These are phyloP conservation scores for Syncephalastrum monosporum DNA, from an alignment of 371 early-diverging fungal genomes.

Conservation along the genomic window DNA sequence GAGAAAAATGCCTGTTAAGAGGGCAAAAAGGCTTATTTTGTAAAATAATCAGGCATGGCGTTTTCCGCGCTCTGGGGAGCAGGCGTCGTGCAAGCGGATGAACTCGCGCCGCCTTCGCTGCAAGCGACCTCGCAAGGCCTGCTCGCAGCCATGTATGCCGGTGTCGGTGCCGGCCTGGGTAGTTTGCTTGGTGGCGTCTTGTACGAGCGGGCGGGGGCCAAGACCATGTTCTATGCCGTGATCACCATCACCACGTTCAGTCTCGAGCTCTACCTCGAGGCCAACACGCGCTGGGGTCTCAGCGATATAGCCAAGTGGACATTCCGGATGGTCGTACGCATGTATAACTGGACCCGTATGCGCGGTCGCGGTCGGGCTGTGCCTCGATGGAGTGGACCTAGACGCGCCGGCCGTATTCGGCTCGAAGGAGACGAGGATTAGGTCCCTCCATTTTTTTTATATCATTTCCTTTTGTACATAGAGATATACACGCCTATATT, in stretches of 20 bases:
- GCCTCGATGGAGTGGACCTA: conserved; percentile 48
- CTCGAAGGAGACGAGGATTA: conserved; percentile 26
- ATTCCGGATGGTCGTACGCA: conserved; percentile 19
- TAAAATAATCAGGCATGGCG: conserved; percentile 27
- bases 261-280: conserved; percentile 45
- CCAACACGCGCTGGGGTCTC: conserved; percentile 45
- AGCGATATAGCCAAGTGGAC: conserved; percentile 33
- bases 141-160: conserved; percentile 54
- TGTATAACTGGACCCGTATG: conserved; percentile 34
- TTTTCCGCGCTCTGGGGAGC: conserved; percentile 56
- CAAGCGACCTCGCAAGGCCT: conserved; percentile 58
- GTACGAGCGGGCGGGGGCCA: conserved; percentile 42
- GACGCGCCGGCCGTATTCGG: conserved; percentile 30
- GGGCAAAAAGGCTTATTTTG: background rate
- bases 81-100: conserved; percentile 55
- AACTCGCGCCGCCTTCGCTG: conserved; percentile 46
- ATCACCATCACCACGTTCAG: conserved; percentile 36
- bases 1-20: too few relatives aligned
- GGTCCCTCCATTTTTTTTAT: too few relatives aligned
- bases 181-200: conserved; percentile 47
- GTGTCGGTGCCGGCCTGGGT: conserved; percentile 49
- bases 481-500: too few relatives aligned
- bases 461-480: too few relatives aligned
- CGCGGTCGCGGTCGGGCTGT: conserved; percentile 44
- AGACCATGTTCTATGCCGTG: conserved; percentile 49